Percentiles rank a stretch among this genome's conserved stretches.
Conservation (phyloP, 345 rosid species). For the Brassica cretica region DNA sequence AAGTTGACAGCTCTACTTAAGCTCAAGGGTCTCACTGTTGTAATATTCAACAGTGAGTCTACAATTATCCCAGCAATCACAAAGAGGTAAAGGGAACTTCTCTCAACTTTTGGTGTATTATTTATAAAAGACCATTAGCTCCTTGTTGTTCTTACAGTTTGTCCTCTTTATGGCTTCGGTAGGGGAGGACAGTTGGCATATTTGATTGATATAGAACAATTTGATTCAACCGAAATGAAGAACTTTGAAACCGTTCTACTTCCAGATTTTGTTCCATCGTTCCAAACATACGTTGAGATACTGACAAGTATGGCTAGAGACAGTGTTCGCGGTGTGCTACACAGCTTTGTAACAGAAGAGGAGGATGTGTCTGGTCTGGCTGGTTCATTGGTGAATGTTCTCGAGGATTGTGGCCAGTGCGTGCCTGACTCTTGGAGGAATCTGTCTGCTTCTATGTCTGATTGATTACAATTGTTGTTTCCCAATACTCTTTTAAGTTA, state of each 20-base stretch:
- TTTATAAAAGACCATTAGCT: not conserved
- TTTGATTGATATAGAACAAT: conserved; percentile 41
- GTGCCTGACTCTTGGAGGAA: conserved; percentile 49
- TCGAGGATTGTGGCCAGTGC: conserved; percentile 55
- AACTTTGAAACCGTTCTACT: conserved; percentile 49
- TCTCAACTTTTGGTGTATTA: not conserved
- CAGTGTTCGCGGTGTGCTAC: conserved; percentile 48
- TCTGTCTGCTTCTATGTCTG: conserved; percentile 30
- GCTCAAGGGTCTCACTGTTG: conserved; percentile 43
- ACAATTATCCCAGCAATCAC: conserved; percentile 18
- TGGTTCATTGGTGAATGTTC: conserved; percentile 46
- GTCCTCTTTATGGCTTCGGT: not conserved
- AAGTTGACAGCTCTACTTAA: conserved; percentile 45
- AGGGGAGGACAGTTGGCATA: conserved; percentile 39
- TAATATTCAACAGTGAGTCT: conserved; percentile 32
- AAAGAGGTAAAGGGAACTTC: conserved; percentile 43
- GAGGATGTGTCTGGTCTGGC: conserved; percentile 36
- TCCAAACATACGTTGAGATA: conserved; percentile 42
- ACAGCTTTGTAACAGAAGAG: conserved; percentile 50
- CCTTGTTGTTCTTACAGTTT: not conserved
- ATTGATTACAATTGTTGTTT: conserved; percentile 10
- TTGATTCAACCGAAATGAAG: conserved; percentile 39
- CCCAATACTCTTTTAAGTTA: not conserved
- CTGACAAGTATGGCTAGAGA: conserved; percentile 58
- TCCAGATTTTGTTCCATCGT: conserved; percentile 45